Evolutionary conservation across 2,329 filamentous ascomycete genomes (phyloP).

Genomic region (Albifimbria verrucaria): DNA sequence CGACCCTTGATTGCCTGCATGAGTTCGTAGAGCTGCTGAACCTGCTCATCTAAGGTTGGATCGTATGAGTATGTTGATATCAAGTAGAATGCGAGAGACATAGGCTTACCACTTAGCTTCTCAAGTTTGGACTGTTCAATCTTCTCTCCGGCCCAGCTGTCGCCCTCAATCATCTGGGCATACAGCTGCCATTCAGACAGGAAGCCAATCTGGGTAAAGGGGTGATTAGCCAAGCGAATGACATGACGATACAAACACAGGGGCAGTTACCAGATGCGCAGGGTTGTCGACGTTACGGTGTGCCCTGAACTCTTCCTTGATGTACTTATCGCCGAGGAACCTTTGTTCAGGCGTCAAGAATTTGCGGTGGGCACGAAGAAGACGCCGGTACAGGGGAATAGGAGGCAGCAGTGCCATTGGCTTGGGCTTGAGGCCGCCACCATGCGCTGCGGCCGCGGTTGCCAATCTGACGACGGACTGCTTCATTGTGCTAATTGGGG

Average conservation of each 20-base stretch:
- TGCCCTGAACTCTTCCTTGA: constrained; percentile 87
- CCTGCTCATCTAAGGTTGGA: constrained; percentile 96
- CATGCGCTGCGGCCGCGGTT: constrained; percentile 27
- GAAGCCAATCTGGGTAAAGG: constrained; percentile 74
- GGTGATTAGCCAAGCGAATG: constrained; percentile 8
- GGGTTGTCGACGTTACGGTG: constrained; percentile 86
- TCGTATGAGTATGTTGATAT: too few species aligned
- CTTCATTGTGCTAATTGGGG: constrained; percentile 19
- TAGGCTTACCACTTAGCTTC: constrained; percentile 82
- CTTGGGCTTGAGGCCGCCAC: constrained; percentile 31
- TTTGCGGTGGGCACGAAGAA: constrained; percentile 83
- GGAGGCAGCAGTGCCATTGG: constrained; percentile 75
- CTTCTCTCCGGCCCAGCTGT: constrained; percentile 79
- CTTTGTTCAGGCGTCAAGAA: constrained; percentile 72
- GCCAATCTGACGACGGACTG: constrained; percentile 28
- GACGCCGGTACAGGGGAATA: constrained; percentile 81
- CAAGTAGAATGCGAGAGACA: background rate
- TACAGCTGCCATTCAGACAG: constrained; percentile 96
- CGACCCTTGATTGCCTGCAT: constrained; percentile 72
- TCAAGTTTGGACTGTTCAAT: constrained; percentile 80
- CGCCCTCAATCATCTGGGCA: constrained; percentile 86
- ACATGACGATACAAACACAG: background rate
- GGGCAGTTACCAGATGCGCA: constrained; percentile 84
- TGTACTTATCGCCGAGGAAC: constrained; percentile 83
- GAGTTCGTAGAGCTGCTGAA: constrained; percentile 89